Evolutionary conservation across 306 rosid genomes (phyloP).

Genomic region (Fragaria vesca): DNA sequence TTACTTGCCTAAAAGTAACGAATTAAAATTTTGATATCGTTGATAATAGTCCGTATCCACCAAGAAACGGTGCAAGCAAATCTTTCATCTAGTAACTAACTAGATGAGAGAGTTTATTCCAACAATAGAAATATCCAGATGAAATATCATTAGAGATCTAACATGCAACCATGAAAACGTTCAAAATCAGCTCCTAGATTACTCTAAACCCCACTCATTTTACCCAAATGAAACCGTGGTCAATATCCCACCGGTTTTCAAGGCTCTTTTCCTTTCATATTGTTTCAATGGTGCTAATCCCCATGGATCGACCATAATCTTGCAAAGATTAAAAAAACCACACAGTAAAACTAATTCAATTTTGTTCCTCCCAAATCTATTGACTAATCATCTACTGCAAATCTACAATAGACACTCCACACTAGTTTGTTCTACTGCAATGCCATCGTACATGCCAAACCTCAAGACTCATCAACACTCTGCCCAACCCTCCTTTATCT

Average conservation of each 20-base stretch:
- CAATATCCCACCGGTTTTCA: background rate
- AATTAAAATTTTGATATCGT: too few relatives aligned
- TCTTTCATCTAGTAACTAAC: too few relatives aligned
- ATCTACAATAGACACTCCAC: background rate
- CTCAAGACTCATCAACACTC: slow-evolving; percentile 23
- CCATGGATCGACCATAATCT: background rate
- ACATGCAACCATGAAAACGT: background rate
- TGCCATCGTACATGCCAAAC: background rate
- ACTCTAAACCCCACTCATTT: background rate
- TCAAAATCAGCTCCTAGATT: background rate
- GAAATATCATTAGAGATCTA: background rate
- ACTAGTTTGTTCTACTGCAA: background rate
- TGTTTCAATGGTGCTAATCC: background rate
- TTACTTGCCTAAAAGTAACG: too few relatives aligned
- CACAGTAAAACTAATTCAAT: background rate
- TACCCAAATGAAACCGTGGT: background rate
- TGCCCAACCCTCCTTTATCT: slow-evolving; percentile 55
- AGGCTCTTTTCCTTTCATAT: too few relatives aligned
- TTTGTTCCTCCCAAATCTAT: background rate
- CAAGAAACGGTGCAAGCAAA: too few relatives aligned
- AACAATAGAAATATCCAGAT: too few relatives aligned
- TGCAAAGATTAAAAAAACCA: background rate
- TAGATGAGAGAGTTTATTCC: background rate
- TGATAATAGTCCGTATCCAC: too few relatives aligned
- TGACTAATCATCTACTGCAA: background rate